Evolutionary conservation across 495 filamentous ascomycete genomes (phyloP), one percentile per base, ranked within the genome.

Genomic region (Emericellopsis terricola): DNA sequence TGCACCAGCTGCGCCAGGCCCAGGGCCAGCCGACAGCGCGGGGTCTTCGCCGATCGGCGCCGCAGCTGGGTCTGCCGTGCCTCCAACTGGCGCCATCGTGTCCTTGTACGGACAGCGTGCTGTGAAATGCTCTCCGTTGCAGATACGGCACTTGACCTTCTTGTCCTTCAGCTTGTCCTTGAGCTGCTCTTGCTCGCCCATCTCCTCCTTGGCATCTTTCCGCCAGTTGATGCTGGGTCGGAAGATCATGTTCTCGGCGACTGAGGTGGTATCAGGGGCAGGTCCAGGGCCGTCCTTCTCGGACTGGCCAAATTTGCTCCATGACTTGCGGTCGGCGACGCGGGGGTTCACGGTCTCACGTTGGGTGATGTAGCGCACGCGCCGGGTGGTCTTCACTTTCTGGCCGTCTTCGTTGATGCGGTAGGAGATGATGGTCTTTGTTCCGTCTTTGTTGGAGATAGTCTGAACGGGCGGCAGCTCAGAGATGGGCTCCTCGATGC

Each of bases 101-200:
- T 86, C 78, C 69, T 71, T 71, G 57, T 67, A 71, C 11, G 67
- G 67, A 44, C 78, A 97, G 49, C 87, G 73, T 19, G 87, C 84
- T 3, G 89, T 97, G 64, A 94, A 97, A 68, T 97, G 89, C 62
- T 96, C 91, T 44, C 91, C 89, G 55, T 75, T 79, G 61, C 89
- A 97, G 51, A 97, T 96, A 64, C 89, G 76, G 60, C 89, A 97
- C 69, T 94, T 94, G 62, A 97, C 91, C 69, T 93, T 93, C 72
- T 93, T 93, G 60, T 94, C 82, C 74, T 87, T 93, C 39, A 94
- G 67, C 67, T 82, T 72, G 44, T 84, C 82, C 65, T 85, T 89
- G 65, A 93, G 76, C 47, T 68, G 69, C 49, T 71, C 71, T 37
- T 72, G 73, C 40, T 74, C 76, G 40, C 67, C 63, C 47, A 62